A percentile compares a stretch with the other conserved stretches of the same genome.
phyloP scores from a whole-genome alignment of 768 basidiomycete species.

The Pulveroboletus sp. region DNA sequence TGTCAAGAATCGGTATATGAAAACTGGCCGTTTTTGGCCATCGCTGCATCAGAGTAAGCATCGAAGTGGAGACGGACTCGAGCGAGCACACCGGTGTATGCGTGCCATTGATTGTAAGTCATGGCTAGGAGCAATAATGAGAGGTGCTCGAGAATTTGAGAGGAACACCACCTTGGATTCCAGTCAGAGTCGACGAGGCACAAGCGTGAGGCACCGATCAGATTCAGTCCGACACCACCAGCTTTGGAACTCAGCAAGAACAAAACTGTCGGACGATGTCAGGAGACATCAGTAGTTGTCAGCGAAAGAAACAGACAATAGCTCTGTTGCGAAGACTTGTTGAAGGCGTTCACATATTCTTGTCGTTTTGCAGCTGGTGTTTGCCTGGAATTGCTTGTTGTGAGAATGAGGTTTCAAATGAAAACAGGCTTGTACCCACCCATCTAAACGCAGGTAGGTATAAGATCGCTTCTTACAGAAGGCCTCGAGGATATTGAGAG shows the following conservation, averaged over 20 bases:
- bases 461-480: conserved; percentile 76
- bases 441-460: conserved; percentile 82
- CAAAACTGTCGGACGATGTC: conserved; percentile 51
- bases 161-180: conserved; percentile 70
- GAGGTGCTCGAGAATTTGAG: neutral
- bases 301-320: conserved; percentile 49
- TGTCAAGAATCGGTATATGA: conserved; percentile 84
- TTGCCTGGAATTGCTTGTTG: conserved; percentile 43
- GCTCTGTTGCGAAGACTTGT: conserved; percentile 64
- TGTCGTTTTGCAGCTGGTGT: conserved; percentile 75
- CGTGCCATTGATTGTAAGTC: conserved; percentile 98
- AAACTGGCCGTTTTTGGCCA: conserved; percentile 89
- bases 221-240: conserved; percentile 91
- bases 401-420: neutral
- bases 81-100: conserved; percentile 69
- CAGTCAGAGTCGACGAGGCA: conserved; percentile 89
- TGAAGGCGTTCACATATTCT: conserved; percentile 86
- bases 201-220: conserved; percentile 85
- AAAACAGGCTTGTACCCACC: conserved; percentile 39
- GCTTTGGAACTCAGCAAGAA: conserved; percentile 95
- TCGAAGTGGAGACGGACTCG: neutral
- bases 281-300: neutral
- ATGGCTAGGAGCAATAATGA: conserved; percentile 45
- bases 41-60: conserved; percentile 50
- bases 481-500: conserved; percentile 86